A percentile compares a stretch with the other conserved stretches of the same genome.
These are phyloP conservation scores for Mucuna pruriens DNA, from an alignment of 306 rosid species.

Conservation along the genomic window DNA sequence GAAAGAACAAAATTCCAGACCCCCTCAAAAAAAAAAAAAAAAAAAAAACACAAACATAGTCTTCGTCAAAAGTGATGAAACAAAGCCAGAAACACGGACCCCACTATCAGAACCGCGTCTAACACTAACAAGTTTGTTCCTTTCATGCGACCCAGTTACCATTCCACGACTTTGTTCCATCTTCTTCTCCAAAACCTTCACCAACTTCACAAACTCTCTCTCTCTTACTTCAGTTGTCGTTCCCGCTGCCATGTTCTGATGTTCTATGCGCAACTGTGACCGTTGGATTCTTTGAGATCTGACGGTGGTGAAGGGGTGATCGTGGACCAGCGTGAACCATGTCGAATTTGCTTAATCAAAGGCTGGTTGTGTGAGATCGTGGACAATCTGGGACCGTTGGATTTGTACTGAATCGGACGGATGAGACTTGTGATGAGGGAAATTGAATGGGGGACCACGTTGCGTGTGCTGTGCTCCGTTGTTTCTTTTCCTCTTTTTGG, in stretches of 20 bases:
- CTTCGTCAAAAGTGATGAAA: neutral
- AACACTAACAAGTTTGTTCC: slow-evolving; percentile 85
- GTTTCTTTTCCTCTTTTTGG: too few relatives aligned
- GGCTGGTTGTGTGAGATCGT: slow-evolving; percentile 56
- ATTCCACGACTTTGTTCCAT: slow-evolving; percentile 82
- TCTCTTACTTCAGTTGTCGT: slow-evolving; percentile 14
- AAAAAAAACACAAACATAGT: neutral
- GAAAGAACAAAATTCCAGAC: neutral
- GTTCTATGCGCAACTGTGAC: neutral
- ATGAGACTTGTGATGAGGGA: neutral
- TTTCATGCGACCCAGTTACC: slow-evolving; percentile 84
- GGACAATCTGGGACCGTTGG: slow-evolving; percentile 39
- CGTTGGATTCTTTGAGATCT: slow-evolving; percentile 43
- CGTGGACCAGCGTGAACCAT: slow-evolving; percentile 76
- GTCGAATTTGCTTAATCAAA: slow-evolving; percentile 60
- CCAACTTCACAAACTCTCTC: slow-evolving; percentile 55
- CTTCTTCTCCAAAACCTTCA: slow-evolving; percentile 41
- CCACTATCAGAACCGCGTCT: slow-evolving; percentile 77
- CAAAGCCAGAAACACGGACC: slow-evolving; percentile 53
- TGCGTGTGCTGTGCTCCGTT: neutral
- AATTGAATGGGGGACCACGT: slow-evolving; percentile 42
- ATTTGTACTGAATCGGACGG: slow-evolving; percentile 48
- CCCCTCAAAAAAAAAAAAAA: neutral
- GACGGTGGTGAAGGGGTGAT: slow-evolving; percentile 18
- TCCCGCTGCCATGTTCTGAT: slow-evolving; percentile 45